A percentile compares a stretch with the other conserved stretches of the same genome.
Evolutionary conservation across 208 protist species (phyloP).

Genomic region (Acanthamoeba culbertsoni): DNA sequence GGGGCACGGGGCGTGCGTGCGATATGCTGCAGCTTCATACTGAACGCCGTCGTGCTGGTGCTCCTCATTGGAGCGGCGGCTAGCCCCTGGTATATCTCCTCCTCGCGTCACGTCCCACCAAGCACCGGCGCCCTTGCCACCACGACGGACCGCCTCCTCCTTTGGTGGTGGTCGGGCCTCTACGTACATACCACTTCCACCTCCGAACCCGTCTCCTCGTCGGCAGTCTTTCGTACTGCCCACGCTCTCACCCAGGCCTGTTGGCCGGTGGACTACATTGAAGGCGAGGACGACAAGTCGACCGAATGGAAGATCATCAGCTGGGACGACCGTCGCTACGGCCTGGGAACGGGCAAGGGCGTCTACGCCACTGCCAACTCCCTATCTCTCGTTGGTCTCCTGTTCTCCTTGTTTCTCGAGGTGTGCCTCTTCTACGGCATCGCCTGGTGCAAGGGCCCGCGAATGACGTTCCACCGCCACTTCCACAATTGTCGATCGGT

Average conservation of each 20-base stretch:
- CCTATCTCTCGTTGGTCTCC: neutral
- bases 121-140: neutral
- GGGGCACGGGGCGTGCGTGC: neutral
- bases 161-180: neutral
- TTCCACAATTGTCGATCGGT: neutral
- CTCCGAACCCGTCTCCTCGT: neutral
- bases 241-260: neutral
- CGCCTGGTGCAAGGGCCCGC: neutral
- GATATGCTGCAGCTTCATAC: neutral
- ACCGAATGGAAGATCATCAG: neutral
- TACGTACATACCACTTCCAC: slow-evolving; percentile 1
- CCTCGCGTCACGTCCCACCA: neutral
- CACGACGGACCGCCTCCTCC: neutral
- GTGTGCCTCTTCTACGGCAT: neutral
- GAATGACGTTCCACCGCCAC: neutral
- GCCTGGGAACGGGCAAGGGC: neutral
- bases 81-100: neutral
- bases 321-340: neutral
- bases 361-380: neutral
- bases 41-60: neutral
- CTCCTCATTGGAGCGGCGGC: neutral
- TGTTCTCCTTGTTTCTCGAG: neutral
- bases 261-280: neutral
- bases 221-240: neutral
- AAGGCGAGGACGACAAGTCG: neutral